These are phyloP conservation scores for Bombardia bombarda DNA, from an alignment of 495 filamentous ascomycete species.

Conservation along the genomic window DNA sequence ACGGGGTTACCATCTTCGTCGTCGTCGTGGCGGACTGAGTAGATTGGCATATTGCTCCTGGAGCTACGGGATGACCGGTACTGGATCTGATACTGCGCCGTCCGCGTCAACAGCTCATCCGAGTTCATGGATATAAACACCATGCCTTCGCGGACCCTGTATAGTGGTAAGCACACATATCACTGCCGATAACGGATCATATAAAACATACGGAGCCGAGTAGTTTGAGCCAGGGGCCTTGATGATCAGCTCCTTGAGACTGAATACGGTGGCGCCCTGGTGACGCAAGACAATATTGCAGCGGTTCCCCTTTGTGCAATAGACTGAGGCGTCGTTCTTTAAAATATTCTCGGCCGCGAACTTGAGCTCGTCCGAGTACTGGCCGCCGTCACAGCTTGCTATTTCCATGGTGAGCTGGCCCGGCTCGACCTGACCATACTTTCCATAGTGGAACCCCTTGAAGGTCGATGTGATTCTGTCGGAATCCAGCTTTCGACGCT, in stretches of 20 bases:
- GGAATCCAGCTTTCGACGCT: constrained; percentile 68
- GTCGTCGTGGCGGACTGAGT: constrained; percentile 39
- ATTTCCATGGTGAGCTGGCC: constrained; percentile 78
- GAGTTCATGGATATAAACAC: constrained; percentile 82
- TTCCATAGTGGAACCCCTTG: constrained; percentile 64
- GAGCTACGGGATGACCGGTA: constrained; percentile 36
- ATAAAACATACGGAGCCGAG: constrained; percentile 68
- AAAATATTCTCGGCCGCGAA: constrained; percentile 77
- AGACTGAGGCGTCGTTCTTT: constrained; percentile 71
- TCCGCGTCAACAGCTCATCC: constrained; percentile 65
- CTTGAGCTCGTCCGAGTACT: constrained; percentile 51
- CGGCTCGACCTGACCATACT: constrained; percentile 74
- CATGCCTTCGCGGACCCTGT: constrained; percentile 85
- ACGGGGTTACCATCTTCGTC: constrained; percentile 24
- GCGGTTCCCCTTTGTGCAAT: constrained; percentile 74
- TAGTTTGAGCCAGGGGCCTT: constrained; percentile 76
- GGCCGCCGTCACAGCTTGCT: constrained; percentile 80
- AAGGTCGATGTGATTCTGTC: constrained; percentile 46
- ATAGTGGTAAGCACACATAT: constrained; percentile 16
- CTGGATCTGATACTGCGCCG: constrained; percentile 68
- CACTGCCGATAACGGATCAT: not conserved
- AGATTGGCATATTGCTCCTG: constrained; percentile 12
- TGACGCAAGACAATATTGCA: constrained; percentile 83
- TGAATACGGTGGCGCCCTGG: constrained; percentile 68
- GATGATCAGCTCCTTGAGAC: constrained; percentile 75